Base-by-base conservation (phyloP, 169 alveolate genomes). In the Plasmodium berghei region DNA sequence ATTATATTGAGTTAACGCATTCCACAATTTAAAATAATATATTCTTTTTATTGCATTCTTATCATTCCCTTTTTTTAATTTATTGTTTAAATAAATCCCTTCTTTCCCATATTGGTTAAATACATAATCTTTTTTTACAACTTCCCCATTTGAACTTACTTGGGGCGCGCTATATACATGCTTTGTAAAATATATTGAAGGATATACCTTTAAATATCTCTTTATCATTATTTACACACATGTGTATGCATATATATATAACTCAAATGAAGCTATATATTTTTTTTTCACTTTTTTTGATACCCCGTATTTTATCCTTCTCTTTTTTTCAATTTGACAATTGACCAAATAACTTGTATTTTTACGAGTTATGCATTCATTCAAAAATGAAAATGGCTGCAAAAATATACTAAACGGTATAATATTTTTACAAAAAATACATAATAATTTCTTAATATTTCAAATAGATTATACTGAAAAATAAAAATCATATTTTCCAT, bases 1-100 rank as follows among this genome's bases (percentile, higher is more conserved):
- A 92, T 89, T 87, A 86, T 88, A 54, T 46, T 80, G 83, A 46
- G 91, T 63, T 54, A 92, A 40, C 8, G 85, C 52, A 61, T 83
- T 83, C 90, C 90, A 83, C 48, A 83, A 46, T 83, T 66, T 83
- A 71, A 83, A 83, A 59, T 83, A 83, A 26, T 83, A 83, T 56
- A 83, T 20, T 55, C 83, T 83, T 61, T 83, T 83, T 83, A 83
- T 71, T 83, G 54, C 73, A 59, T 83, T 83, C 56, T 66, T 83
- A 56, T 69, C 42, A 45, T 83, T 69, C 56, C 83, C 83, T 49
- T 83, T 83, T 54, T 83, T 83, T 52, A 83, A 59, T 61, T 83
- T 83, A 83, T 83, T 83, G n/a, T 83, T 83, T 56, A 83, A 71
- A 59, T 67, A 66, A 9, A 83, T 42, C 18, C 69, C 49, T 48